Conservation (phyloP, 2,329 filamentous ascomycete species). For the Fusarium sp. region DNA sequence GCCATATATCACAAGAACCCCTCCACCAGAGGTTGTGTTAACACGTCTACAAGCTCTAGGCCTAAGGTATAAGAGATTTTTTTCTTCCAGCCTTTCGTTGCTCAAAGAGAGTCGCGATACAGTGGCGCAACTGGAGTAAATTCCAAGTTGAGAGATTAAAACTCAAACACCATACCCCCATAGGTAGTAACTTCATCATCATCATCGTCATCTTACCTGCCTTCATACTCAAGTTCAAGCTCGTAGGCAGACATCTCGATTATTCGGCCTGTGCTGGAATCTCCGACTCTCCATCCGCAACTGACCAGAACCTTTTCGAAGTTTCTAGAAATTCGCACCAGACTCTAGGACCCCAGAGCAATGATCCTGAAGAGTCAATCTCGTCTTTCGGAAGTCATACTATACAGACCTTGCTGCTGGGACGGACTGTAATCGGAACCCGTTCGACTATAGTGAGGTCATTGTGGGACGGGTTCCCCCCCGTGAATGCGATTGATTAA, state of each 20-base stretch:
- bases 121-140: too few relatives aligned
- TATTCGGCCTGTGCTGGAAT: neutral
- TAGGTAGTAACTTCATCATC: too few relatives aligned
- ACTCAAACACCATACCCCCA: neutral
- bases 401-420: neutral
- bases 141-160: too few relatives aligned
- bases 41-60: too few relatives aligned
- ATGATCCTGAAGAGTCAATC: neutral
- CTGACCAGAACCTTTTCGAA: neutral
- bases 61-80: too few relatives aligned
- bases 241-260: too few relatives aligned
- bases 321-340: neutral
- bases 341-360: neutral
- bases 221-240: too few relatives aligned
- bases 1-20: neutral
- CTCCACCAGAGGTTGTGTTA: too few relatives aligned
- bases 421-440: slow-evolving; percentile 21
- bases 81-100: too few relatives aligned
- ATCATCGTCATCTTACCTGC: too few relatives aligned
- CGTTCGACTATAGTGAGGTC: slow-evolving; percentile 28
- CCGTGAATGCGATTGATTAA: slow-evolving; percentile 3
- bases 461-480: slow-evolving; percentile 30
- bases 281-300: slow-evolving; percentile 2
- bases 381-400: neutral
- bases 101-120: too few relatives aligned